phyloP scores from a whole-genome alignment of 2,329 filamentous ascomycete species.

The Ophidiomyces ophidiicola region DNA sequence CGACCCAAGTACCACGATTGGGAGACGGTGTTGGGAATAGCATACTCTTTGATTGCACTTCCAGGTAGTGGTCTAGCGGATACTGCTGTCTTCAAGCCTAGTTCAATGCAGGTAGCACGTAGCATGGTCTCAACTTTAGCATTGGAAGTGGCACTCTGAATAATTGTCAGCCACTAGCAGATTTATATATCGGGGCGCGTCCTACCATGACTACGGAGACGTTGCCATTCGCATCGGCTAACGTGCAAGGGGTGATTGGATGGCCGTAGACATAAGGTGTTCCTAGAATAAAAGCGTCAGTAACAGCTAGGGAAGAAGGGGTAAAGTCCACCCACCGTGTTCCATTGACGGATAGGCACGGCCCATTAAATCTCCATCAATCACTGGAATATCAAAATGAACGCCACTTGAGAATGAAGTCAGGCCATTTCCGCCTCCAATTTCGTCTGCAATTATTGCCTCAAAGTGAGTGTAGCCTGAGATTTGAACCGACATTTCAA shows the following conservation, averaged over 20 bases:
- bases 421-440: constrained; percentile 31
- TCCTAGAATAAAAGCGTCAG: constrained; percentile 21
- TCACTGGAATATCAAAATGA: constrained; percentile 26
- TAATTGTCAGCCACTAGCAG: neutral
- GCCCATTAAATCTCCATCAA: constrained; percentile 40
- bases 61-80: constrained; percentile 17
- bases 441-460: constrained; percentile 26
- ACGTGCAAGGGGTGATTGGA: constrained; percentile 27
- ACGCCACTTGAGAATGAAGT: constrained; percentile 34
- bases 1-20: constrained; percentile 21
- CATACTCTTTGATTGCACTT: constrained; percentile 18
- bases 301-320: neutral
- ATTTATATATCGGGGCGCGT: neutral
- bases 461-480: constrained; percentile 27
- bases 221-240: constrained; percentile 34
- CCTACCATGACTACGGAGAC: constrained; percentile 20
- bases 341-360: constrained; percentile 13
- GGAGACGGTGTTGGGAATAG: constrained; percentile 21
- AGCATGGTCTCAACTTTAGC: constrained; percentile 18
- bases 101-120: constrained; percentile 18
- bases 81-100: constrained; percentile 17
- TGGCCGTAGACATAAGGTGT: constrained; percentile 35
- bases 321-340: constrained; percentile 9
- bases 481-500: constrained; percentile 29
- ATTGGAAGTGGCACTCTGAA: neutral